Conservation (phyloP, 2,329 filamentous ascomycete species). For the Aureobasidium zeae region DNA sequence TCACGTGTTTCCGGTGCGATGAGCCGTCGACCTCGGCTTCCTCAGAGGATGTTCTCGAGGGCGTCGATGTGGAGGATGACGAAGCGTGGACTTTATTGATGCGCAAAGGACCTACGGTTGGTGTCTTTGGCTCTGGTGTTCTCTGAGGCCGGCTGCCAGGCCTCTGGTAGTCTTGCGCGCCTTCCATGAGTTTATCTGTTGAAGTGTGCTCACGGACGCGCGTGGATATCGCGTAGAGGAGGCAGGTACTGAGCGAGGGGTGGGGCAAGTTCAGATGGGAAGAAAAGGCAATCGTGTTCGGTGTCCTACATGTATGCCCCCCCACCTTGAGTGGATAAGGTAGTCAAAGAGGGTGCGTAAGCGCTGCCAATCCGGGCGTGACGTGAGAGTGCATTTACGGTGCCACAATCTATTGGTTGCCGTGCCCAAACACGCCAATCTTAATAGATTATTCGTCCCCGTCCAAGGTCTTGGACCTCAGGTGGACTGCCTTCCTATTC, state of each 20-base stretch:
- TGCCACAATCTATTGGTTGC: background rate
- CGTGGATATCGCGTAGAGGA: too few relatives aligned
- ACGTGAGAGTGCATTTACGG: conserved; percentile 12
- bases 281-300: background rate
- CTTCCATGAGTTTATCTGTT: conserved; percentile 6
- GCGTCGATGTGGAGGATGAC: conserved; percentile 31
- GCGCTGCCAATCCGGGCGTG: conserved; percentile 11
- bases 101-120: conserved; percentile 65
- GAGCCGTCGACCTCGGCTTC: conserved; percentile 59
- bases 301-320: conserved; percentile 1
- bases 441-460: background rate
- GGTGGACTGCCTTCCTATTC: background rate
- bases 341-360: conserved; percentile 10
- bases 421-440: background rate
- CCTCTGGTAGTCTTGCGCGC: conserved; percentile 44
- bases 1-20: conserved; percentile 40
- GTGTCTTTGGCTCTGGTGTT: conserved; percentile 47
- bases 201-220: too few relatives aligned
- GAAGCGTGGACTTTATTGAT: conserved; percentile 65
- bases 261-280: conserved; percentile 5
- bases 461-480: background rate
- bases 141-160: conserved; percentile 41
- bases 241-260: too few relatives aligned
- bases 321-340: background rate
- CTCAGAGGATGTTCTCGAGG: conserved; percentile 45